Base-by-base conservation (phyloP, 805 yeast species). In the Nakazawaea sp. region DNA sequence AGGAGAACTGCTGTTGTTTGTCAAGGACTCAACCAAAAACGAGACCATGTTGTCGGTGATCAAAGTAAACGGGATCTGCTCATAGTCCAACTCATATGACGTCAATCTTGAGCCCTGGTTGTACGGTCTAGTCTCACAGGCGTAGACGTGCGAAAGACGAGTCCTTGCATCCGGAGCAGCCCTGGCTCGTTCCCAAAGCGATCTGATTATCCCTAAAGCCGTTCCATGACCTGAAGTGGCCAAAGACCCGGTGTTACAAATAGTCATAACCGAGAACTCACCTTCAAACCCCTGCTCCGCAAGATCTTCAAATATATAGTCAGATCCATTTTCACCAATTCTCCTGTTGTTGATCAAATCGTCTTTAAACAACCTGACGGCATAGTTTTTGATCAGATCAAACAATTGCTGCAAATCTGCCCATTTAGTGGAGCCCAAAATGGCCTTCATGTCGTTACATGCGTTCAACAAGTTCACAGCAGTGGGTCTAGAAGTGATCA, bases 151-250 rank as follows among this genome's bases (percentile, higher is more conserved):
- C 8, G 73, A 67, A 45, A 90, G 60, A 52, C 66, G 68, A 36
- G 58, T 27, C 24, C 38, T 35, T 20, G 23, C 34, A 41, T 8
- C 42, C 7, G 25, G 41, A 16, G 45, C 50, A 3, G 45, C 36
- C 33, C 58, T 46, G 1, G 75, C 56, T 43, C 66, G 59, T 36
- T 55, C 51, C 70, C 70, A 72, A 43, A 84, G 64, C 0, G 95
- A 76, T 46, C 97, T 74, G 27, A 90, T 77, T 18, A 92, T 85
- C 11, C 98, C 97, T 21, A 90, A 67, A 0, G 97, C 97, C 4
- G 98, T 90, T 21, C 98, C 98, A 55, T 88, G 90, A 2, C 97
- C 97, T 4, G 97, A 86, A 1, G 98, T 90, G 1, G 98, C 98
- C 42, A 90, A 66, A 0, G 97, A 86, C 0, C 98, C 98, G 1